Percentiles rank a stretch among this genome's conserved stretches.
These are phyloP conservation scores for Irpex sp. DNA, from an alignment of 1,284 basidiomycete species.

Conservation along the genomic window DNA sequence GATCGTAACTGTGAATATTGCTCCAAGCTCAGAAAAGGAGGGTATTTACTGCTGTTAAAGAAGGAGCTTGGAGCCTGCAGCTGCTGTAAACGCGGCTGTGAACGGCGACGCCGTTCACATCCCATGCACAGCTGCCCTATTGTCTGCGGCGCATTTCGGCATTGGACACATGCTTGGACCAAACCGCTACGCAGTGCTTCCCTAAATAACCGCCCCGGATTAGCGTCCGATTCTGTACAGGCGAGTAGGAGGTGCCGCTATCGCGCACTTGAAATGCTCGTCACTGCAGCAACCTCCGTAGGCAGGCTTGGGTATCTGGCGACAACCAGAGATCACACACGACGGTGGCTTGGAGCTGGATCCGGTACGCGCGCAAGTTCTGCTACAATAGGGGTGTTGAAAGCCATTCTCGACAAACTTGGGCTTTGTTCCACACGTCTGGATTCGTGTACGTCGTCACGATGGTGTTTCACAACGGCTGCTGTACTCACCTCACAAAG, in stretches of 20 bases:
- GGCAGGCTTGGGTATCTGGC: conserved; percentile 41
- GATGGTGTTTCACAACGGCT: background rate
- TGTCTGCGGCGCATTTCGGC: conserved; percentile 28
- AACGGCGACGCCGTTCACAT: conserved; percentile 37
- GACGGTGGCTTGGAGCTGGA: conserved; percentile 26
- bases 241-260: background rate
- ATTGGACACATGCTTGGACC: conserved; percentile 43
- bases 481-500: conserved; percentile 39
- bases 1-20: background rate
- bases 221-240: background rate
- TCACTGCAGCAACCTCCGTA: conserved; percentile 54
- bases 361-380: conserved; percentile 51
- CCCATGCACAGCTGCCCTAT: conserved; percentile 38
- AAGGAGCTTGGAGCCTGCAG: conserved; percentile 32
- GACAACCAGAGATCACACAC: conserved; percentile 47
- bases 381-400: conserved; percentile 57
- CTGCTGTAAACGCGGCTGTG: conserved; percentile 37
- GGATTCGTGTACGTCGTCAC: background rate
- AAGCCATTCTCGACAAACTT: conserved; percentile 55
- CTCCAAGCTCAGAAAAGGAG: background rate
- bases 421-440: conserved; percentile 57
- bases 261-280: conserved; percentile 47
- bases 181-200: conserved; percentile 45
- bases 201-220: conserved; percentile 28
- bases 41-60: conserved; percentile 38